Conservation (phyloP, 257 asterid species). For the Nicotiana otophora region DNA sequence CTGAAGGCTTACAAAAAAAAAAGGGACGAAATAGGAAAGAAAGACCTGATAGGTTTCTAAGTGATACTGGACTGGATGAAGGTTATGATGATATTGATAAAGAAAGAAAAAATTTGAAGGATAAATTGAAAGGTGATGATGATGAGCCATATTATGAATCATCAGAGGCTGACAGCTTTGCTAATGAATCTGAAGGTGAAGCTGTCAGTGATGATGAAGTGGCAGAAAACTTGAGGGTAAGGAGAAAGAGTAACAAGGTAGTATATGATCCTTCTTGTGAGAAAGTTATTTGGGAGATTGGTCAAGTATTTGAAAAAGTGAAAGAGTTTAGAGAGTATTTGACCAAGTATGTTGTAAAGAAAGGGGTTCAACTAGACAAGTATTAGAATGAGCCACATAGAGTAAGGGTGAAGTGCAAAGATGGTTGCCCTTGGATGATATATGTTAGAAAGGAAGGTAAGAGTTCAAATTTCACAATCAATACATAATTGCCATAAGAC, state of each 20-base stretch:
- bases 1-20: neutral
- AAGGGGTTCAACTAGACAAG: too few relatives aligned
- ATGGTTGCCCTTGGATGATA: neutral
- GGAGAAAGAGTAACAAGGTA: neutral
- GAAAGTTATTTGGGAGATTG: neutral
- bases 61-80: neutral
- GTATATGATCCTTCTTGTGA: neutral
- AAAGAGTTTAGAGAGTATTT: neutral
- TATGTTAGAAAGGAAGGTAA: neutral
- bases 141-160: neutral
- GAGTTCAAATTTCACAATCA: neutral
- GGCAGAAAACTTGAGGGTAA: neutral
- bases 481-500: neutral
- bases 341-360: too few relatives aligned
- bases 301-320: neutral
- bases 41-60: neutral
- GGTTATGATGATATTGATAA: neutral
- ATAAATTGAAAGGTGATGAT: neutral
- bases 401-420: neutral
- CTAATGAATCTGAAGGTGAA: neutral
- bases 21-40: fast-evolving
- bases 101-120: neutral
- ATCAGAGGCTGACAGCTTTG: neutral
- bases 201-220: too few relatives aligned
- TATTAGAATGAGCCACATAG: too few relatives aligned